Conservation (phyloP, 345 rosid species). For the rapeseed (Brassica napus) region DNA sequence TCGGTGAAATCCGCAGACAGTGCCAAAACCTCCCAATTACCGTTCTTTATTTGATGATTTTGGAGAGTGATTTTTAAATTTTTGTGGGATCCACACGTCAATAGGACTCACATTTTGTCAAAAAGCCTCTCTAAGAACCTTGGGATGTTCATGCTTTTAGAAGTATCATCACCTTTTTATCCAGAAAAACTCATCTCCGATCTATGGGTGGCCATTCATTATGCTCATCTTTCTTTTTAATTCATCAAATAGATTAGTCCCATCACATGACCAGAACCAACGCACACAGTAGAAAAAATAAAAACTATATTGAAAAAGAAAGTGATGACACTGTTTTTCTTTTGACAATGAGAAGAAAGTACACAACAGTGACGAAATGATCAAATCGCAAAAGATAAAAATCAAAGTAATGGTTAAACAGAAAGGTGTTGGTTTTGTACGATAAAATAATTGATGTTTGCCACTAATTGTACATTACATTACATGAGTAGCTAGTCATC, state of each 20-base stretch:
- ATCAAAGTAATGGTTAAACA: constrained; percentile 14
- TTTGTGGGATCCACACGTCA: too few species aligned
- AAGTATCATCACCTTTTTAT: neutral
- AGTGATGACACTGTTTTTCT: neutral
- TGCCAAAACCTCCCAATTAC: too few species aligned
- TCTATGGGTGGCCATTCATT: neutral
- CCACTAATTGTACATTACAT: constrained; percentile 13
- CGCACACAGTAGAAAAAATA: neutral
- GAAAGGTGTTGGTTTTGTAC: constrained; percentile 30
- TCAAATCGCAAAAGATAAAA: neutral
- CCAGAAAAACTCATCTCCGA: neutral
- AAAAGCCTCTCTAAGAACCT: too few species aligned
- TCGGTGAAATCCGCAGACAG: too few species aligned
- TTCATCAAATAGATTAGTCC: neutral
- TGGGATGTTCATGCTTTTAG: too few species aligned
- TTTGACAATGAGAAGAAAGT: neutral
- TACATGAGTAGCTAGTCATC: neutral
- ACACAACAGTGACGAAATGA: constrained; percentile 1
- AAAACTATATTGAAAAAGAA: neutral
- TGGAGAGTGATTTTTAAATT: too few species aligned
- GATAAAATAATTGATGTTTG: constrained; percentile 32
- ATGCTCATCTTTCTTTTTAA: neutral
- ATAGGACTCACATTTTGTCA: too few species aligned
- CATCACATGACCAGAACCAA: constrained; percentile 12
- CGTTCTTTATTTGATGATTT: too few species aligned